Percentiles rank a stretch among this genome's conserved stretches.
Evolutionary conservation across 768 basidiomycete species (phyloP).

Genomic region (Multifurca ochricompacta): DNA sequence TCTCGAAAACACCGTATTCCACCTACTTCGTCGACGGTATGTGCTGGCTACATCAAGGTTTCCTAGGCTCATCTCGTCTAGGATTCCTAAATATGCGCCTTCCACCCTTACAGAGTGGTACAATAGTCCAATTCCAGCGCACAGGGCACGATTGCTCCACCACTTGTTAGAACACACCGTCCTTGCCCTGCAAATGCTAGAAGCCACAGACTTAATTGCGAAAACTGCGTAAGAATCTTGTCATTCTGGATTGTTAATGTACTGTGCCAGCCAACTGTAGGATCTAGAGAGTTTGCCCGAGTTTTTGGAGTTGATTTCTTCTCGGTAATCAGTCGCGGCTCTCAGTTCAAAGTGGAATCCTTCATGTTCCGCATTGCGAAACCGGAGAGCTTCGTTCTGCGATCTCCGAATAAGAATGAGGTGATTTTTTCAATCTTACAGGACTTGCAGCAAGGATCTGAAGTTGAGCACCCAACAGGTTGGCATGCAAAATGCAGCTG

Average conservation of each 20-base stretch:
- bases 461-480: constrained; percentile 45
- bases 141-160: constrained; percentile 45
- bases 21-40: constrained; percentile 69
- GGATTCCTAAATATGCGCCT: constrained; percentile 17
- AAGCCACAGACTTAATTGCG: constrained; percentile 72
- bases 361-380: constrained; percentile 98
- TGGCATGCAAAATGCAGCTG: constrained; percentile 91
- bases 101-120: constrained; percentile 50
- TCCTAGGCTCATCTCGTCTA: background rate
- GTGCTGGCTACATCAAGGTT: constrained; percentile 15
- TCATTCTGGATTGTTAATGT: background rate
- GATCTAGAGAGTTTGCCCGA: constrained; percentile 83
- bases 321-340: constrained; percentile 89
- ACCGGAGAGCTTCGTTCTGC: constrained; percentile 84
- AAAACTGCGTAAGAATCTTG: constrained; percentile 72
- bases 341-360: constrained; percentile 98
- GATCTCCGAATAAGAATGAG: constrained; percentile 84
- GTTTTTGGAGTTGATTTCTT: constrained; percentile 97
- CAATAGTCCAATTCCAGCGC: constrained; percentile 55
- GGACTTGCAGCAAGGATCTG: background rate
- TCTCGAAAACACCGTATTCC: constrained; percentile 84
- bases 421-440: constrained; percentile 32
- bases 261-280: background rate
- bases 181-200: constrained; percentile 72
- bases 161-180: constrained; percentile 60